Conservation (phyloP, 257 asterid genomes). For the Solanum pennellii region DNA sequence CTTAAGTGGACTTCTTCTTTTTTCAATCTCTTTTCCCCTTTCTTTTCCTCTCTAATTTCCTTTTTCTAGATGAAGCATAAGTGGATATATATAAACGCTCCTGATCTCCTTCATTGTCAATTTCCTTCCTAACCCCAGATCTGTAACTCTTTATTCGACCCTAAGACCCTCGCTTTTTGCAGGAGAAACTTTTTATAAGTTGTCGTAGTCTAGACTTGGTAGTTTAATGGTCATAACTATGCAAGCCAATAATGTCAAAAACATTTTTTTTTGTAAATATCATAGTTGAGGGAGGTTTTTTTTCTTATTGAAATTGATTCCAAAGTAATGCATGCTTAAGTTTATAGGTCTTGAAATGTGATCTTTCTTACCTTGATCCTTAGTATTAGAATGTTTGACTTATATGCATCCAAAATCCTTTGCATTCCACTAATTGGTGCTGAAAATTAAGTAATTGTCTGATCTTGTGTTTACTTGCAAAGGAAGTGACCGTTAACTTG, state of each 20-base stretch:
- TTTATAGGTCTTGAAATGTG: too few species aligned
- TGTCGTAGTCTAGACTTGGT: background rate
- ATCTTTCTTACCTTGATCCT: background rate
- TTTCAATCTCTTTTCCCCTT: background rate
- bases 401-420: too few species aligned
- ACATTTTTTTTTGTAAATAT: background rate
- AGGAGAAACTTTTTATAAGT: background rate
- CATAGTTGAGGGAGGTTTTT: background rate
- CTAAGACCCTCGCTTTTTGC: background rate
- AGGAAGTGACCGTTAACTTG: too few species aligned
- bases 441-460: too few species aligned
- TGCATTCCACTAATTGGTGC: background rate
- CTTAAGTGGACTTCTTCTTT: background rate
- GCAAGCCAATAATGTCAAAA: background rate
- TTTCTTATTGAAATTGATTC: background rate
- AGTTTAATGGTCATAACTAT: background rate
- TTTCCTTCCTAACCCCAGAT: background rate
- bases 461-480: background rate
- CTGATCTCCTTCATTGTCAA: too few species aligned
- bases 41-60: background rate
- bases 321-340: too few species aligned
- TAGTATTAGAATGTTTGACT: background rate
- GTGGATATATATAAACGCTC: background rate
- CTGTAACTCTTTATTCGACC: background rate
- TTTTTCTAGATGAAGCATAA: too few species aligned